Conservation (phyloP, 2,329 filamentous ascomycete species). For the Nakataea oryzae region DNA sequence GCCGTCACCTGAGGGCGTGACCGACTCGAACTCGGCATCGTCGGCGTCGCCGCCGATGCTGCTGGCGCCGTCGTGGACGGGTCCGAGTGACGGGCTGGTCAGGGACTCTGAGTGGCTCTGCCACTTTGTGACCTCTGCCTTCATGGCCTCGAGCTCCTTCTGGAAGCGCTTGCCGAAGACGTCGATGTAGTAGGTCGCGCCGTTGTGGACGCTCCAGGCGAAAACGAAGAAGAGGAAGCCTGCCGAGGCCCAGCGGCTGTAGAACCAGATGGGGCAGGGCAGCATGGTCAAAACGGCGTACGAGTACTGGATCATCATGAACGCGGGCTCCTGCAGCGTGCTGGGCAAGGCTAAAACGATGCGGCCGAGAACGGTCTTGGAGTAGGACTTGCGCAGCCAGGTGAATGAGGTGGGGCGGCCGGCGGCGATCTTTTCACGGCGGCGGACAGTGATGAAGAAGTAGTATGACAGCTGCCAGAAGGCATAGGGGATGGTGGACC, state of each 20-base stretch:
- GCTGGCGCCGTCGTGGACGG: slow-evolving; percentile 15
- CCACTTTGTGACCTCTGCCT: slow-evolving; percentile 82
- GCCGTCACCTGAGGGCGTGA: slow-evolving; percentile 5
- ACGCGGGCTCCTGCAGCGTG: slow-evolving; percentile 71
- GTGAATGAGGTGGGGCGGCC: slow-evolving; percentile 95
- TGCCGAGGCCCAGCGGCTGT: slow-evolving; percentile 70
- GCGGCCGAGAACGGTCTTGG: slow-evolving; percentile 79
- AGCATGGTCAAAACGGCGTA: slow-evolving; percentile 92
- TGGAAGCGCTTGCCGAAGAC: slow-evolving; percentile 96
- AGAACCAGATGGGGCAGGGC: slow-evolving; percentile 92
- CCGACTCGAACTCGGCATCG: slow-evolving; percentile 10
- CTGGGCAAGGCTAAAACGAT: slow-evolving; percentile 71
- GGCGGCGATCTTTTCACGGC: slow-evolving; percentile 91
- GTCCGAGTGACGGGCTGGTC: slow-evolving; percentile 26
- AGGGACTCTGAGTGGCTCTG: slow-evolving; percentile 48
- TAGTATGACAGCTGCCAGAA: slow-evolving; percentile 92
- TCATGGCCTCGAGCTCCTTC: slow-evolving; percentile 85
- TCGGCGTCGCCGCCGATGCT: slow-evolving; percentile 9
- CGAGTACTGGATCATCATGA: slow-evolving; percentile 90
- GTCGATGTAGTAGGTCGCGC: slow-evolving; percentile 95
- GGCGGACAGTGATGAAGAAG: slow-evolving; percentile 87
- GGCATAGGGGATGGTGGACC: slow-evolving; percentile 87
- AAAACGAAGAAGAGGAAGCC: slow-evolving; percentile 75
- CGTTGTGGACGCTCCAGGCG: slow-evolving; percentile 91
- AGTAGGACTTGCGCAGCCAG: slow-evolving; percentile 87